These are phyloP conservation scores for Clarireedia monteithiana DNA, from an alignment of 2,329 filamentous ascomycete genomes.

Conservation along the genomic window DNA sequence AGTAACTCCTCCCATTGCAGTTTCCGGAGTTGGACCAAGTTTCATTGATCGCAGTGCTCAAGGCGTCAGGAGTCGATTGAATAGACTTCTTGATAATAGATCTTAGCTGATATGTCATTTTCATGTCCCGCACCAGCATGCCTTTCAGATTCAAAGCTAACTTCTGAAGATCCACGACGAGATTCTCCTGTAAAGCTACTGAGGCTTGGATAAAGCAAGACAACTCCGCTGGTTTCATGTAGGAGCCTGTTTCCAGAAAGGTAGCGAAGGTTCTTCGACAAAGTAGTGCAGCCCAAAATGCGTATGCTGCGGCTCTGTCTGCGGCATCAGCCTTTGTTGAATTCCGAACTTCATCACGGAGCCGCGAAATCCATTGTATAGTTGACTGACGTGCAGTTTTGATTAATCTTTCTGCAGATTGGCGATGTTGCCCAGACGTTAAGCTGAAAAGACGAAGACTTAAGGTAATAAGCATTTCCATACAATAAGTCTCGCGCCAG, in stretches of 20 bases:
- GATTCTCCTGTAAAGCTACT: constrained; percentile 40
- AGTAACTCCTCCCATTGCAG: constrained; percentile 13
- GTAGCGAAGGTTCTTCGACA: constrained; percentile 41
- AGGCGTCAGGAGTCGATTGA: constrained; percentile 16
- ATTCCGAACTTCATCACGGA: constrained; percentile 39
- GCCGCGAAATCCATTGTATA: constrained; percentile 39
- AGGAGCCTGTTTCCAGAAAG: neutral
- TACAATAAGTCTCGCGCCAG: constrained; percentile 50
- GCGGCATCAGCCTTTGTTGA: constrained; percentile 33
- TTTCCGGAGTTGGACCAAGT: constrained; percentile 36
- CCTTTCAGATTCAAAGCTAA: constrained; percentile 31
- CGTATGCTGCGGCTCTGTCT: constrained; percentile 35
- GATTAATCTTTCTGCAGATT: constrained; percentile 29
- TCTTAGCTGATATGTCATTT: constrained; percentile 34
- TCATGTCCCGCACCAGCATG: constrained; percentile 40
- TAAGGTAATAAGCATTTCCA: constrained; percentile 50
- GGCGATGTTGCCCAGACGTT: constrained; percentile 12
- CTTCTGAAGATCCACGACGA: constrained; percentile 30
- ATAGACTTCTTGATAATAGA: constrained; percentile 32
- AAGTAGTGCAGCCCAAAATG: constrained; percentile 47
- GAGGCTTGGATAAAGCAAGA: constrained; percentile 33
- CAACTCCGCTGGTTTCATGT: constrained; percentile 14
- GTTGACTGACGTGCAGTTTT: constrained; percentile 33
- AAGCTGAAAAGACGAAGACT: constrained; percentile 31
- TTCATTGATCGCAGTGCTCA: constrained; percentile 32